These are phyloP conservation scores for Elaeis guineensis DNA, from an alignment of 176 grass and related monocot genomes.

Conservation along the genomic window DNA sequence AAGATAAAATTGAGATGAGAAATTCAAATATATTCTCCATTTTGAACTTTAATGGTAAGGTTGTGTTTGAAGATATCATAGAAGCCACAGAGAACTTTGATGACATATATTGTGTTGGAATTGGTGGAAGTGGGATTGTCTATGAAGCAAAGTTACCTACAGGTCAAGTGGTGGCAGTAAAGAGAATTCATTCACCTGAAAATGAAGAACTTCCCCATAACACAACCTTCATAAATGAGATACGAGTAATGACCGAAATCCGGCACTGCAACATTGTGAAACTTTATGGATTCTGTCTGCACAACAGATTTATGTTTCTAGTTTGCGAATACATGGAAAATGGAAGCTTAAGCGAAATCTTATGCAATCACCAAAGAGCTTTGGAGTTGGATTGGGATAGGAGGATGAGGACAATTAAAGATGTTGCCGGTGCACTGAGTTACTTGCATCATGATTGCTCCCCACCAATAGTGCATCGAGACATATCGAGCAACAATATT, in stretches of 20 bases:
- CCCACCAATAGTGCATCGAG: not conserved
- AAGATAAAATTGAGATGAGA: too few relatives aligned
- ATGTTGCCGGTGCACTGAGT: not conserved
- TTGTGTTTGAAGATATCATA: too few relatives aligned
- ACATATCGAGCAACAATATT: too few relatives aligned
- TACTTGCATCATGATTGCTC: slow-evolving; percentile 6
- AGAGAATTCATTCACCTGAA: too few relatives aligned
- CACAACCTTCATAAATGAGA: slow-evolving; percentile 12
- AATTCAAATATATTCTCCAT: too few relatives aligned
- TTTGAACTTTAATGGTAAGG: too few relatives aligned
- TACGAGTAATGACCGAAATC: slow-evolving; percentile 1
- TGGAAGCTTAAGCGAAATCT: not conserved
- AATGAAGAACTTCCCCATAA: not conserved
- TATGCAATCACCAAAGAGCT: too few relatives aligned
- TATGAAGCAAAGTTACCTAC: too few relatives aligned
- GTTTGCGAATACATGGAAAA: slow-evolving; percentile 13
- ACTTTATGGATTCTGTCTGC: slow-evolving; percentile 6
- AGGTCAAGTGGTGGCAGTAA: too few relatives aligned
- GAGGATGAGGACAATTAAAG: not conserved
- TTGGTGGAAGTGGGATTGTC: too few relatives aligned
- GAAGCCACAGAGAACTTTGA: too few relatives aligned
- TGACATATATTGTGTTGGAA: too few relatives aligned
- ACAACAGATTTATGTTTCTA: not conserved
- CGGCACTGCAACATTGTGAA: slow-evolving; percentile 16
- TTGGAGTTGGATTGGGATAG: not conserved